Base-by-base conservation (phyloP, 2,329 filamentous ascomycete species). In the Aspergillus brasiliensis region DNA sequence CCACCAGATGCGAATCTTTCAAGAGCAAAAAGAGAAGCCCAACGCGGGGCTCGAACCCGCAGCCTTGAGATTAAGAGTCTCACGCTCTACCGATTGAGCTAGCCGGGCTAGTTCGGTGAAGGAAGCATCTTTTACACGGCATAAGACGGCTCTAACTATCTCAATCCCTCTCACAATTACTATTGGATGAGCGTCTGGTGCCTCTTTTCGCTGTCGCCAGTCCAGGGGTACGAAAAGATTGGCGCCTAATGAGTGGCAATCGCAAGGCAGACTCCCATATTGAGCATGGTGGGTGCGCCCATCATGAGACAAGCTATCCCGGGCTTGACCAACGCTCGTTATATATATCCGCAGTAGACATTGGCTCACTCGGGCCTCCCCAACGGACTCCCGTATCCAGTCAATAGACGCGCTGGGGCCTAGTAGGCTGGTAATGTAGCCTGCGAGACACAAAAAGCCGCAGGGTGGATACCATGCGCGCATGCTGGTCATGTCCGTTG, bases 21-120 rank as follows among this genome's bases (percentile, higher is more conserved):
- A 40, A 57, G 60, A 51, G 52, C 34, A 66, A 65, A 63, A 67
- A 61, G 46, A n/a, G 56, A 58, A 75, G 73, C 73, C 74, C 70
- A 74, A 76, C 72, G 73, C 70, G 74, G 73, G 74, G 74, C 69
- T 76, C 72, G 74, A 76, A 76, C 74, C 73, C 74, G 71, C 74
- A 75, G 65, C 70, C 69, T 73, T 73, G 72, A 71, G 74, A 72
- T 74, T 78, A 81, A 80, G 77, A 80, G 77, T 77, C 78, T 78
- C 78, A 80, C 73, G 75, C 74, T 77, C 74, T 80, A 78, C 72
- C 78, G 77, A 81, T 80, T 81, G 78, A 81, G 78, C 78, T 80
- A 80, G 75, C 77, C 78, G 74, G 73, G 78, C 78, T 60, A 60
- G 59, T 60, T 63, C 65, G 51, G 44, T 54, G 51, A 46, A 34